A percentile compares a stretch with the other conserved stretches of the same genome.
phyloP scores from a whole-genome alignment of 116 monocot species.

The Iris pallida region DNA sequence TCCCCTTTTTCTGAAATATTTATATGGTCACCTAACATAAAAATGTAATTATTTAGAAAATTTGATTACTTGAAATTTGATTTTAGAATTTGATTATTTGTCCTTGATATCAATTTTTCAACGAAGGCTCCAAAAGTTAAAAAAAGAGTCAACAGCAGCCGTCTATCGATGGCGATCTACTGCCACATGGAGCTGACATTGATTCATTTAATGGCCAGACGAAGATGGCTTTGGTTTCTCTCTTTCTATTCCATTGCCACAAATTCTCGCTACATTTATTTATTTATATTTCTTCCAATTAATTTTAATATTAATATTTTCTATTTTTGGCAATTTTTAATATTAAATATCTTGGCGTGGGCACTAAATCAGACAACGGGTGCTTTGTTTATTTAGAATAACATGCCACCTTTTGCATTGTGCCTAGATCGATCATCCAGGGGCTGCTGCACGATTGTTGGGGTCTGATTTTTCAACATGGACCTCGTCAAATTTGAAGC shows the following conservation, averaged over 20 bases:
- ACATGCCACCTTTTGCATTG: not conserved
- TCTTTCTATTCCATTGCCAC: not conserved
- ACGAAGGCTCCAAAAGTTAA: not conserved
- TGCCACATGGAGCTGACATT: not conserved
- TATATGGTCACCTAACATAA: no score
- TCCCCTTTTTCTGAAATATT: no score
- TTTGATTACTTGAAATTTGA: no score
- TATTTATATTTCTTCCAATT: not conserved
- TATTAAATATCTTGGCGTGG: not conserved
- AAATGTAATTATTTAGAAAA: no score
- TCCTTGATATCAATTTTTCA: no score
- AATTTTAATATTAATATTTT: not conserved
- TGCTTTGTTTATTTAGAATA: not conserved
- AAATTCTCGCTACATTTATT: constrained; percentile 1
- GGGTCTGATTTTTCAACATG: no score
- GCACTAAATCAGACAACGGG: not conserved
- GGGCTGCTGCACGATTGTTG: no score
- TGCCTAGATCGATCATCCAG: no score
- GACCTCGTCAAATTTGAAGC: no score
- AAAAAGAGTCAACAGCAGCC: constrained; percentile 1
- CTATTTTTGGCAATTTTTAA: not conserved
- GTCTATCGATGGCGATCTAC: not conserved
- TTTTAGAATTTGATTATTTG: no score
- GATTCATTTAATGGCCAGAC: not conserved
- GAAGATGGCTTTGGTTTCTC: constrained; percentile 5